Conservation (phyloP, 2,329 filamentous ascomycete species). For the Claviceps maximensis region DNA sequence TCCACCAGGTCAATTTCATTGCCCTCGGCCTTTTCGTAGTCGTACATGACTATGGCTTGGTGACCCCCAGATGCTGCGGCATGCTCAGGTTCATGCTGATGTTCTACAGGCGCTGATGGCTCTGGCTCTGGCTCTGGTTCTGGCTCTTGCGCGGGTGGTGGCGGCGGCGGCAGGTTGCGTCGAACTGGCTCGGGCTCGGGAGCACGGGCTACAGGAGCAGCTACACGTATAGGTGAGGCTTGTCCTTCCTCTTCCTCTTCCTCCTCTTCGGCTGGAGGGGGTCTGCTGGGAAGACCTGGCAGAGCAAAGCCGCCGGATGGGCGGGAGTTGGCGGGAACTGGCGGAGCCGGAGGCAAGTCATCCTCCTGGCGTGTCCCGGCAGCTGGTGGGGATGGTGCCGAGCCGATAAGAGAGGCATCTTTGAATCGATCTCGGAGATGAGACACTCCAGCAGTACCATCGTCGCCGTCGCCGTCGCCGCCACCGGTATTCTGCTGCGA, state of each 20-base stretch:
- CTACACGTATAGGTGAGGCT: slow-evolving; percentile 66
- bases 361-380: slow-evolving; percentile 17
- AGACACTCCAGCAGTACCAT: slow-evolving; percentile 51
- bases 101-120: slow-evolving; percentile 43
- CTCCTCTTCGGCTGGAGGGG: slow-evolving; percentile 29
- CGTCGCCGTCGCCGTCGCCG: slow-evolving; percentile 34
- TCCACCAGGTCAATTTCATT: slow-evolving; percentile 90
- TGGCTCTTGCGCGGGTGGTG: slow-evolving; percentile 52
- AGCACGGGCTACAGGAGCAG: slow-evolving; percentile 66
- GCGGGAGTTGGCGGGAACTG: slow-evolving; percentile 47
- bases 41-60: slow-evolving; percentile 73
- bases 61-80: slow-evolving; percentile 38
- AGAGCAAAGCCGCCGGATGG: slow-evolving; percentile 66
- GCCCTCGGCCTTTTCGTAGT: slow-evolving; percentile 95
- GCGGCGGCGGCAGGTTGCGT: slow-evolving; percentile 40
- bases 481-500: slow-evolving; percentile 51
- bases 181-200: slow-evolving; percentile 34
- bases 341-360: slow-evolving; percentile 32
- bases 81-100: slow-evolving; percentile 22
- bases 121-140: slow-evolving; percentile 43
- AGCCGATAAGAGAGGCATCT: slow-evolving; percentile 57
- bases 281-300: slow-evolving; percentile 57
- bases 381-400: slow-evolving; percentile 23
- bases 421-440: slow-evolving; percentile 75
- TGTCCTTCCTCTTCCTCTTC: slow-evolving; percentile 39